A percentile compares a stretch with the other conserved stretches of the same genome.
These are phyloP conservation scores for Cyberlindnera sargentensis DNA, from an alignment of 805 yeast species.

Conservation along the genomic window DNA sequence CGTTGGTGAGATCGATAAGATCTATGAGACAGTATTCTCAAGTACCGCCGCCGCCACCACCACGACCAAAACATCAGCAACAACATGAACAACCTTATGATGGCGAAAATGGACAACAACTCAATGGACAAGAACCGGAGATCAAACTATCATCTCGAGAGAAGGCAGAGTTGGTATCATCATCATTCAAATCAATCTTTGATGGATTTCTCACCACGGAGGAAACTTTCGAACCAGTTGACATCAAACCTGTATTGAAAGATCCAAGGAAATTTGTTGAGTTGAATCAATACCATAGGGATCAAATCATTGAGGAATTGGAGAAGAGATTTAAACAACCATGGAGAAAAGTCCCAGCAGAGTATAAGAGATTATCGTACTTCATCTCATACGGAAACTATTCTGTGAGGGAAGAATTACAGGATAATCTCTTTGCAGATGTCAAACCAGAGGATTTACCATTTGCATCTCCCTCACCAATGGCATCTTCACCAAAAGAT, in stretches of 20 bases:
- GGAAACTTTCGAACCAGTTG: constrained; percentile 42
- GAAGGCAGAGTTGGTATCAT: constrained; percentile 19
- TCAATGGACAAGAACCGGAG: not conserved
- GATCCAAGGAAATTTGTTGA: constrained; percentile 30
- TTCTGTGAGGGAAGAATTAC: constrained; percentile 59
- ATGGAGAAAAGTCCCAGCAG: constrained; percentile 46
- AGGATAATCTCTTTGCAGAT: constrained; percentile 34
- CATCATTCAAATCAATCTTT: constrained; percentile 23
- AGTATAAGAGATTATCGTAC: constrained; percentile 50
- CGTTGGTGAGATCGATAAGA: too few relatives aligned
- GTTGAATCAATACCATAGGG: constrained; percentile 40
- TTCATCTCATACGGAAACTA: constrained; percentile 63
- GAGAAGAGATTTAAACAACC: constrained; percentile 39
- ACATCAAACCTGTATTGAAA: constrained; percentile 34
- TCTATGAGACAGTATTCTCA: too few relatives aligned
- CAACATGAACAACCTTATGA: too few relatives aligned
- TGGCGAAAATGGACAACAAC: too few relatives aligned
- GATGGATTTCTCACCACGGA: constrained; percentile 26
- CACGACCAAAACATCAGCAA: too few relatives aligned
- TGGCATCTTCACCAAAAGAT: constrained; percentile 4
- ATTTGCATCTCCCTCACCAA: constrained; percentile 35
- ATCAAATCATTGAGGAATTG: constrained; percentile 48
- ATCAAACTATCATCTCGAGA: constrained; percentile 14
- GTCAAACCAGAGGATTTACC: constrained; percentile 55
- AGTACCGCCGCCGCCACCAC: too few relatives aligned